A percentile compares a stretch with the other conserved stretches of the same genome.
phyloP scores from a whole-genome alignment of 192 early-diverging fungal genomes.

The Coemansia asiatica region DNA sequence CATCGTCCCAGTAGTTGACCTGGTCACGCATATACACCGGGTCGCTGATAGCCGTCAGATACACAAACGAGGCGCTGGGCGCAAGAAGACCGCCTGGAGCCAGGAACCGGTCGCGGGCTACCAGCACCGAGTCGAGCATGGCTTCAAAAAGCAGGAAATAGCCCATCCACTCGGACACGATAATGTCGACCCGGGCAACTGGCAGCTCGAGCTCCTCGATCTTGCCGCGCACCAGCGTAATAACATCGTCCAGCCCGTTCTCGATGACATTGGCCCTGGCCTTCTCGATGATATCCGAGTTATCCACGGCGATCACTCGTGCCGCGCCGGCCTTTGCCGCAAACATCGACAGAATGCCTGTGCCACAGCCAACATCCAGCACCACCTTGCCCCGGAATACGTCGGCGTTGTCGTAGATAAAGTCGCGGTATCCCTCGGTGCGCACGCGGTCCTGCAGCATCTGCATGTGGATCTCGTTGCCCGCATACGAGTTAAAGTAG shows the following conservation, averaged over 20 bases:
- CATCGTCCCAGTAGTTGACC: conserved; percentile 83
- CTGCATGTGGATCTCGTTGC: conserved; percentile 74
- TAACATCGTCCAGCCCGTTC: conserved; percentile 75
- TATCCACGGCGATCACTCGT: conserved; percentile 84
- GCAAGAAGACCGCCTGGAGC: conserved; percentile 93
- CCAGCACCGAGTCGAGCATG: conserved; percentile 68
- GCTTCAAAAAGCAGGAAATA: conserved; percentile 95
- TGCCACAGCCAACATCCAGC: conserved; percentile 94
- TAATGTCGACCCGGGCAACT: conserved; percentile 84
- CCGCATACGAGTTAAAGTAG: conserved; percentile 54
- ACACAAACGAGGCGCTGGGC: conserved; percentile 88
- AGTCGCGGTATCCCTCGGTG: conserved; percentile 90
- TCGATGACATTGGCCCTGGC: conserved; percentile 72
- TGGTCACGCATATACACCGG: conserved; percentile 80
- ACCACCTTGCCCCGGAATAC: conserved; percentile 83
- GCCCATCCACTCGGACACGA: conserved; percentile 96
- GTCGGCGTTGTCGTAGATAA: conserved; percentile 83
- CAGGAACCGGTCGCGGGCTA: conserved; percentile 79
- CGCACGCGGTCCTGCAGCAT: conserved; percentile 96
- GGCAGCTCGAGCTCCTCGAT: conserved; percentile 66
- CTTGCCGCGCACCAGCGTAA: conserved; percentile 88
- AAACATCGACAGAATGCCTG: conserved; percentile 95
- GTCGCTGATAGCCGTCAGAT: conserved; percentile 83
- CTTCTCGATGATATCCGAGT: conserved; percentile 58
- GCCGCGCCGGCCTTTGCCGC: conserved; percentile 93